A percentile compares a stretch with the other conserved stretches of the same genome.
These are phyloP conservation scores for Fusarium sterilihyphosum DNA, from an alignment of 2,329 filamentous ascomycete genomes.

Conservation along the genomic window DNA sequence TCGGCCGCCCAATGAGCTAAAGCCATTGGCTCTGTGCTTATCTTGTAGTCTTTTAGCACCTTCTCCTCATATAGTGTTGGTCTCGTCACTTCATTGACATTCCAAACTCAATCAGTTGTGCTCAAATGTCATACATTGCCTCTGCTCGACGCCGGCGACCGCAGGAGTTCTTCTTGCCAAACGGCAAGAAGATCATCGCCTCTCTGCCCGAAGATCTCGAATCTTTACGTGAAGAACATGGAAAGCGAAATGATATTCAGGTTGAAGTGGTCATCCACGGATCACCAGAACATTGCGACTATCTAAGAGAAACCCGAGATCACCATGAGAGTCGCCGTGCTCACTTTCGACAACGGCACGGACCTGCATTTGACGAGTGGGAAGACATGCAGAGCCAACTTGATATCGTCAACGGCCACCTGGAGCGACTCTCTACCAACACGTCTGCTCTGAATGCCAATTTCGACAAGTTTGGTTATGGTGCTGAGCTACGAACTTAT, in stretches of 20 bases:
- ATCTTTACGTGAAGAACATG: slow-evolving; percentile 57
- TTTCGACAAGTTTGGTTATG: slow-evolving; percentile 72
- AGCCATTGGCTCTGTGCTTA: slow-evolving; percentile 20
- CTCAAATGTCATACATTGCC: slow-evolving; percentile 36
- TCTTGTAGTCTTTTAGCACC: slow-evolving; percentile 24
- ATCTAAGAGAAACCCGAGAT: slow-evolving; percentile 60
- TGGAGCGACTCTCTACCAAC: slow-evolving; percentile 64
- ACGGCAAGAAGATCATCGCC: slow-evolving; percentile 66
- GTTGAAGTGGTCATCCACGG: slow-evolving; percentile 70
- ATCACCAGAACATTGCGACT: slow-evolving; percentile 57
- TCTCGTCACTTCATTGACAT: not conserved
- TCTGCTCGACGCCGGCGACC: slow-evolving; percentile 50
- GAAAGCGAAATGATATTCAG: slow-evolving; percentile 45
- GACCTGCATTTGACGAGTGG: slow-evolving; percentile 64
- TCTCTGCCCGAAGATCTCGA: slow-evolving; percentile 65
- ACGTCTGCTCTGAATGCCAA: slow-evolving; percentile 67
- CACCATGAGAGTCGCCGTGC: slow-evolving; percentile 62
- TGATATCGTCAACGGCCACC: slow-evolving; percentile 60
- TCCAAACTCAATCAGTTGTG: not conserved
- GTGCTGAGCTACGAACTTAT: slow-evolving; percentile 64
- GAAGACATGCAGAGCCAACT: slow-evolving; percentile 65
- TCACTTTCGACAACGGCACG: slow-evolving; percentile 59
- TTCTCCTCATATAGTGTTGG: slow-evolving; percentile 3
- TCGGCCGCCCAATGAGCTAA: slow-evolving; percentile 29
- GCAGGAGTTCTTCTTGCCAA: slow-evolving; percentile 63